Conservation (phyloP, 768 basidiomycete species). For the Kwoniella europaea region DNA sequence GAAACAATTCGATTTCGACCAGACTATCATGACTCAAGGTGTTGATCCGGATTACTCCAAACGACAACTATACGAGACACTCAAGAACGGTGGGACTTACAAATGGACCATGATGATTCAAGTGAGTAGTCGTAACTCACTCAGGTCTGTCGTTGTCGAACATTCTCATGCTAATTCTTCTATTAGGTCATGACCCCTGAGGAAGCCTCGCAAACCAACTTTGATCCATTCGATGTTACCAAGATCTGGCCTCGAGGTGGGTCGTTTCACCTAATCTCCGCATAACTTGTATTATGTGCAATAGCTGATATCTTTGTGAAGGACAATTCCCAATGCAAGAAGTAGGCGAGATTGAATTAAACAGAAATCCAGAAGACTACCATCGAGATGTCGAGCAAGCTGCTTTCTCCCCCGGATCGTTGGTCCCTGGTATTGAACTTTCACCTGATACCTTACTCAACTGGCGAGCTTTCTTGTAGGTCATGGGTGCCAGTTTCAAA, state of each 20-base stretch:
- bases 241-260: slow-evolving; percentile 41
- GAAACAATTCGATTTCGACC: slow-evolving; percentile 49
- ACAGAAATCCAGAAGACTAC: slow-evolving; percentile 55
- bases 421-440: slow-evolving; percentile 56
- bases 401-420: slow-evolving; percentile 50
- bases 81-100: slow-evolving; percentile 46
- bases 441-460: slow-evolving; percentile 53
- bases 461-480: slow-evolving; percentile 53
- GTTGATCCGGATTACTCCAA: slow-evolving; percentile 55
- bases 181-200: slow-evolving; percentile 54
- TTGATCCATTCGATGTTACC: slow-evolving; percentile 56
- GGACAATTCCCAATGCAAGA: slow-evolving; percentile 49
- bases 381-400: slow-evolving; percentile 57
- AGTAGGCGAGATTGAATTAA: slow-evolving; percentile 46
- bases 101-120: slow-evolving; percentile 51
- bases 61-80: slow-evolving; percentile 53
- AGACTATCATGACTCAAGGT: slow-evolving; percentile 44
- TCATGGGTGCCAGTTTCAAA: neutral
- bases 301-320: neutral
- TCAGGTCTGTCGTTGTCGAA: neutral
- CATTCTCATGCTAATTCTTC: neutral
- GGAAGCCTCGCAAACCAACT: slow-evolving; percentile 40
- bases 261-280: neutral
- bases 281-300: no score
- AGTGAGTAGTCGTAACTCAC: neutral